phyloP scores from a whole-genome alignment of 768 basidiomycete species.

The Tulasnella sp. region DNA sequence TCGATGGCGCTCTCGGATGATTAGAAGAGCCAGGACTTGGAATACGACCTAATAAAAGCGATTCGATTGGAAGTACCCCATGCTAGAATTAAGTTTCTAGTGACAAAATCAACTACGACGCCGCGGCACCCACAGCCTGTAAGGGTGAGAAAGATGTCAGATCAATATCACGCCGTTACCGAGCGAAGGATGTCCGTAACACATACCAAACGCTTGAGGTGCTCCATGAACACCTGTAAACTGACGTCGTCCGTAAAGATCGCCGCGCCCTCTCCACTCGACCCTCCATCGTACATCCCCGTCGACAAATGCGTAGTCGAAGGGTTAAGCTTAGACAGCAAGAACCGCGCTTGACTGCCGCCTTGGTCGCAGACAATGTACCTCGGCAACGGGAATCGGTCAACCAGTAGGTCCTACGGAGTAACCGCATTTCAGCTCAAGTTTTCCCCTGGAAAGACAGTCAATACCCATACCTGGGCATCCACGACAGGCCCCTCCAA shows the following conservation, averaged over 20 bases:
- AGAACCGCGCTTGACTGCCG: constrained; percentile 95
- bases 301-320: constrained; percentile 95
- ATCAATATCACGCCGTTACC: neutral
- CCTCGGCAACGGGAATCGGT: constrained; percentile 93
- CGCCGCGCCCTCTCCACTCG: constrained; percentile 65
- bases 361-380: constrained; percentile 98
- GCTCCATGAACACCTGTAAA: constrained; percentile 95
- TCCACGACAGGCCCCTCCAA: constrained; percentile 78
- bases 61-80: too few relatives aligned
- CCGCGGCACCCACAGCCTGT: constrained; percentile 20
- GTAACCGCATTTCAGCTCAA: neutral
- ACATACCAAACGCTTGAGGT: constrained; percentile 75
- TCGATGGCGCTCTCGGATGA: too few relatives aligned
- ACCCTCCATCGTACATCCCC: constrained; percentile 70
- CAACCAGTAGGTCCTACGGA: constrained; percentile 76
- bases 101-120: constrained; percentile 15
- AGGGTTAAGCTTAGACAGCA: constrained; percentile 91
- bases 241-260: constrained; percentile 99
- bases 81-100: too few relatives aligned
- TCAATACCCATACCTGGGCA: constrained; percentile 59
- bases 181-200: too few relatives aligned
- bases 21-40: too few relatives aligned
- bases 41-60: too few relatives aligned
- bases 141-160: neutral
- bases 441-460: neutral